A percentile compares a stretch with the other conserved stretches of the same genome.
These are phyloP conservation scores for Prillingera fragicola DNA, from an alignment of 1,284 basidiomycete species.

Conservation along the genomic window DNA sequence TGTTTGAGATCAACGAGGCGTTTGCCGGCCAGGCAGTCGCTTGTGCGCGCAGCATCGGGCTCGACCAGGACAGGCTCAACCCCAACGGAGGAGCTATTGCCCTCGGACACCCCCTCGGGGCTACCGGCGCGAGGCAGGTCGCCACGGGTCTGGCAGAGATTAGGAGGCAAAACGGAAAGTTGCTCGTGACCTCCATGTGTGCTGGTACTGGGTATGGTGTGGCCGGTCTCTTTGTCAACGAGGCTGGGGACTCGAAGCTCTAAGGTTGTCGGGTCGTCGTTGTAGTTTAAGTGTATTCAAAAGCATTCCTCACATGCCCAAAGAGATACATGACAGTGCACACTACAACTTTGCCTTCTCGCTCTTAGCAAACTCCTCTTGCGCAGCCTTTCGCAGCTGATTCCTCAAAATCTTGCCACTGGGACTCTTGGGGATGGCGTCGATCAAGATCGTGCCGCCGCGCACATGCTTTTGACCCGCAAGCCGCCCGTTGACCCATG, in stretches of 20 bases:
- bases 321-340: too few relatives aligned
- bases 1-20: conserved; percentile 81
- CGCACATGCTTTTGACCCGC: conserved; percentile 49
- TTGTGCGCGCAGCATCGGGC: conserved; percentile 62
- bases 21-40: conserved; percentile 81
- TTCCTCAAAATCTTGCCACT: conserved; percentile 40
- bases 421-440: conserved; percentile 49
- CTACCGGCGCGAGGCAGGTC: conserved; percentile 76
- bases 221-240: conserved; percentile 14
- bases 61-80: conserved; percentile 74
- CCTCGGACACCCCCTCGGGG: conserved; percentile 43
- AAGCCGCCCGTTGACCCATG: conserved; percentile 59
- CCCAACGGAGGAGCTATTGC: conserved; percentile 77
- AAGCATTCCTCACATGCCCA: too few relatives aligned
- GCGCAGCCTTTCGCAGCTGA: conserved; percentile 26
- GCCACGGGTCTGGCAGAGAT: conserved; percentile 78
- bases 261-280: too few relatives aligned
- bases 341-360: too few relatives aligned
- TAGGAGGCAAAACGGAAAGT: conserved; percentile 64
- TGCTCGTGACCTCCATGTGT: conserved; percentile 87
- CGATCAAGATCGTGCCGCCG: conserved; percentile 49
- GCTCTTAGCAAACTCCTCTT: too few relatives aligned
- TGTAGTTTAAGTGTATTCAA: too few relatives aligned
- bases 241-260: conserved; percentile 6
- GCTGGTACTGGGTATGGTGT: conserved; percentile 63